phyloP scores from a whole-genome alignment of 2,329 filamentous ascomycete genomes.

The Biscogniauxia sp. region DNA sequence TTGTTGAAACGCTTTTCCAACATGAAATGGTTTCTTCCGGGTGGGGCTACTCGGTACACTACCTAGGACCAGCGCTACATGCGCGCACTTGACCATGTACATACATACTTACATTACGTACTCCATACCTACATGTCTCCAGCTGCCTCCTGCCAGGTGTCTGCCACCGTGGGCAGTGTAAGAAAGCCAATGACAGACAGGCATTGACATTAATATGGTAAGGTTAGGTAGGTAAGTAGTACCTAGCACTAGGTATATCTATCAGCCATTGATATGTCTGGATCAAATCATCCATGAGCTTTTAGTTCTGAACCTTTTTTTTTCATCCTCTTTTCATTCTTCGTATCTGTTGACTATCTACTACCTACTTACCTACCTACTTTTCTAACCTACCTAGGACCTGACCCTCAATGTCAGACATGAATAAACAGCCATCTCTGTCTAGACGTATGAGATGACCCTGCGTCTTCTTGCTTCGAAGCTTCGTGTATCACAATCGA shows the following conservation, averaged over 20 bases:
- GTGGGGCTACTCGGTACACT: background rate
- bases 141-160: too few species aligned
- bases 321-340: too few species aligned
- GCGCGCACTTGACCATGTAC: background rate
- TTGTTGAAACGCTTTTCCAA: slow-evolving; percentile 13
- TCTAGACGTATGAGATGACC: background rate
- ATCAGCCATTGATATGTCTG: too few species aligned
- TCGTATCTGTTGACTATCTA: background rate
- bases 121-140: background rate
- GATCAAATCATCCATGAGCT: too few species aligned
- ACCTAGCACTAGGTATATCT: too few species aligned
- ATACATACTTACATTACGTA: background rate
- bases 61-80: background rate
- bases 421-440: too few species aligned
- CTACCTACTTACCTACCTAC: background rate
- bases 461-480: background rate
- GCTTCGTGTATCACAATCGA: background rate
- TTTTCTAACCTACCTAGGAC: background rate
- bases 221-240: too few species aligned
- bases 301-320: too few species aligned
- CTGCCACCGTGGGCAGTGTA: too few species aligned
- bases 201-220: too few species aligned
- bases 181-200: too few species aligned
- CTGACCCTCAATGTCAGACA: too few species aligned
- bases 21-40: slow-evolving; percentile 10